Base-by-base conservation (phyloP, 352 stramenopile species). In the Globisporangium iwayamae region DNA sequence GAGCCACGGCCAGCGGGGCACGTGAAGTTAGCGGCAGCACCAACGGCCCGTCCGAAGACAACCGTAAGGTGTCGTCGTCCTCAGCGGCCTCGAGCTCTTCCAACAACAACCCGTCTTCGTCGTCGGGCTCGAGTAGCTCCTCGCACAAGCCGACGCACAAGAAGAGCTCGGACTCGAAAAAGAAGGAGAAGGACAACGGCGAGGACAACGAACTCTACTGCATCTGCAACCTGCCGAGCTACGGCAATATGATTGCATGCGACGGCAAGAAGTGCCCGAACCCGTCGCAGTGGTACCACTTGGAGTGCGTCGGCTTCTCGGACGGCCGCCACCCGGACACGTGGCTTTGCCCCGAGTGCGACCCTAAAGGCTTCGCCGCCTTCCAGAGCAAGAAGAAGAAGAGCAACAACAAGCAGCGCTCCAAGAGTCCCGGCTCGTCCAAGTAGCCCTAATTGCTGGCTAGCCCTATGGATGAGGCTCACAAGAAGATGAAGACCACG, bases 121-220 rank as follows among this genome's bases (percentile, higher is more conserved):
- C 65, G 34, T 34, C 43, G 6, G 14, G 51, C 54, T 53, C 70
- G 28, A 48, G 7, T 18, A 56, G 68, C 55, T 50, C 53, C 55
- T 50, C 53, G 47, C 58, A 64, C 63, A 82, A 82, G 65, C 67
- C 46, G 55, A 52, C 46, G 46, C 79, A 82, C 62, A 87, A 87
- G 66, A 63, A 62, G 56, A 65, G 39, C n/a, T 69, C 63, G 51
- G 79, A 72, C 25, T 64, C 67, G 53, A 81, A 73, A 63, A 90
- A 90, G 67, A 85, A 84, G 66, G 76, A 87, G 63, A 70, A 84
- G 28, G 79, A 87, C 63, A 74, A 73, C 43, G 74, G 79, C 65
- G 84, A 95, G 59, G 84, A 93, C 76, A 93, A 95, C 63, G 84
- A 93, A 66, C 83, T 95, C 28, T 95, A 95, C 68, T 95, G 87